Conservation (phyloP, 495 filamentous ascomycete genomes). For the Gamarada debralockiae region DNA sequence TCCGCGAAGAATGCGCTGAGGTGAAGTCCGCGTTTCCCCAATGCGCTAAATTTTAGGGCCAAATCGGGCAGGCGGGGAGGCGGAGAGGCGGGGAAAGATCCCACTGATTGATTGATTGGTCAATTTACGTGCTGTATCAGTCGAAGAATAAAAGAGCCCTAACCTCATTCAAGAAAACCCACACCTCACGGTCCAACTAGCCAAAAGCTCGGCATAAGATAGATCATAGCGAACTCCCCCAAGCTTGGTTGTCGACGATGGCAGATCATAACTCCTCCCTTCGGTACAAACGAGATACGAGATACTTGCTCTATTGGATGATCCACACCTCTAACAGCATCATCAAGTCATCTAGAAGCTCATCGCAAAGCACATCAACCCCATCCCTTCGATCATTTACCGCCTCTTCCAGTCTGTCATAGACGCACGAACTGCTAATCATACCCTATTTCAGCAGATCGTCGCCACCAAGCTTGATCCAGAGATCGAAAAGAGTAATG, state of each 20-base stretch:
- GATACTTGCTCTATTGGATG: constrained; percentile 37
- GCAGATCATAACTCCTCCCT: constrained; percentile 33
- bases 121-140: too few species aligned
- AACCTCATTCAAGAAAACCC: too few species aligned
- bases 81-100: too few species aligned
- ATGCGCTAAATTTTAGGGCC: too few species aligned
- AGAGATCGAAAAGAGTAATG: constrained; percentile 35
- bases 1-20: too few species aligned
- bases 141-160: too few species aligned
- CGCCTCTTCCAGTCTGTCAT: constrained; percentile 31
- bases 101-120: too few species aligned
- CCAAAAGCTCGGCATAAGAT: not conserved
- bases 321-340: constrained; percentile 32
- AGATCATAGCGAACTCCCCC: too few species aligned
- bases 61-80: too few species aligned
- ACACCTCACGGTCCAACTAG: not conserved
- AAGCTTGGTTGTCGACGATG: constrained; percentile 31
- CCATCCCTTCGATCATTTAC: constrained; percentile 25
- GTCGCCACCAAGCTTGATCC: constrained; percentile 30
- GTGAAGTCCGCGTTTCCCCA: too few species aligned
- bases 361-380: constrained; percentile 29
- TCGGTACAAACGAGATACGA: constrained; percentile 37
- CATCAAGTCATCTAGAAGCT: constrained; percentile 30
- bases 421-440: constrained; percentile 18
- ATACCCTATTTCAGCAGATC: constrained; percentile 28